A percentile compares a stretch with the other conserved stretches of the same genome.
phyloP scores from a whole-genome alignment of 768 basidiomycete genomes.

The Auricularia sp. region DNA sequence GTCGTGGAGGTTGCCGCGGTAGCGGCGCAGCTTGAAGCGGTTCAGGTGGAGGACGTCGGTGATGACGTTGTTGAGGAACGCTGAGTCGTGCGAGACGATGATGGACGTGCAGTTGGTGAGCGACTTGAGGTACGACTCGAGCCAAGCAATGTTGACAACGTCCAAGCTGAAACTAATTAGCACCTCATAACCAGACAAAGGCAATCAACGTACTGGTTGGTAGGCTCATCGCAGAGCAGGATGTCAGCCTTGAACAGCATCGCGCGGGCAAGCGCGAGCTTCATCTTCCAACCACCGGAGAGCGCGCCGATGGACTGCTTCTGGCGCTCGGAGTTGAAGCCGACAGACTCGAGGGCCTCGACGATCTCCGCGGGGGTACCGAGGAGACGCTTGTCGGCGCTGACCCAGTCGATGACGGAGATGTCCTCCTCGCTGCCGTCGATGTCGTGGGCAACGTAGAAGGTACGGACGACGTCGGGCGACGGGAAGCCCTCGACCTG shows the following conservation, averaged over 20 bases:
- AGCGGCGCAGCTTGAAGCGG: slow-evolving; percentile 94
- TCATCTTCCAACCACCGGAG: slow-evolving; percentile 99
- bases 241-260: slow-evolving; percentile 99
- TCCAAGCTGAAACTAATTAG: slow-evolving; percentile 41
- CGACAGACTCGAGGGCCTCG: slow-evolving; percentile 79
- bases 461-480: slow-evolving; percentile 92
- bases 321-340: slow-evolving; percentile 85
- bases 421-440: slow-evolving; percentile 91
- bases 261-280: slow-evolving; percentile 91
- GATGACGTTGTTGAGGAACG: slow-evolving; percentile 97
- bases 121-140: slow-evolving; percentile 83
- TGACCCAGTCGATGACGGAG: slow-evolving; percentile 80
- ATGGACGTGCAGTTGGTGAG: slow-evolving; percentile 91
- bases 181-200: background rate
- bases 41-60: slow-evolving; percentile 96
- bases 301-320: slow-evolving; percentile 74
- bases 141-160: slow-evolving; percentile 95
- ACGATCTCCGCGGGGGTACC: slow-evolving; percentile 60
- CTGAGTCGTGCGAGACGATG: slow-evolving; percentile 96
- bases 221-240: slow-evolving; percentile 91
- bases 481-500: slow-evolving; percentile 99
- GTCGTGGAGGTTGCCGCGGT: slow-evolving; percentile 88
- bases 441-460: slow-evolving; percentile 99
- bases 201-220: slow-evolving; percentile 48
- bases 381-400: slow-evolving; percentile 73